A percentile compares a stretch with the other conserved stretches of the same genome.
Conservation (phyloP, 495 filamentous ascomycete genomes). For the Aspergillus taichungensis region DNA sequence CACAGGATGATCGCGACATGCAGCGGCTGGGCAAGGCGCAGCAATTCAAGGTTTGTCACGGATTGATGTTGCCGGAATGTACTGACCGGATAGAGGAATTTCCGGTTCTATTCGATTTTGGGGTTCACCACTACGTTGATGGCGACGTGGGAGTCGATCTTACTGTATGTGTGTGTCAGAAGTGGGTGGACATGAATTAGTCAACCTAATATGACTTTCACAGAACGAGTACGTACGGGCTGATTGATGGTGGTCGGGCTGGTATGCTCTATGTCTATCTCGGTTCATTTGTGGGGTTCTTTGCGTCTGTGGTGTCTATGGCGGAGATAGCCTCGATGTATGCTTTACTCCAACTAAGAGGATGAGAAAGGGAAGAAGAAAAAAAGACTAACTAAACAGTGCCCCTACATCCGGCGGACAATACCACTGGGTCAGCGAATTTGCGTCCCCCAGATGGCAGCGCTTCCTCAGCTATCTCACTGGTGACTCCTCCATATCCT, state of each 20-base stretch:
- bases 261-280: constrained; percentile 1
- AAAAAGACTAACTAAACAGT: constrained; percentile 1
- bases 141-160: constrained; percentile 40
- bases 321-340: constrained; percentile 26
- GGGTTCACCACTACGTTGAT: constrained; percentile 40
- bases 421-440: constrained; percentile 21
- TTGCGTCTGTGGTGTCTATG: constrained; percentile 15
- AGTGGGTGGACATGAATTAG: too few relatives aligned
- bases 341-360: background rate
- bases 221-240: background rate
- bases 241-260: constrained; percentile 11
- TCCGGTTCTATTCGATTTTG: constrained; percentile 37
- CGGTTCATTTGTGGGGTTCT: too few relatives aligned
- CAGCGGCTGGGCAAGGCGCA: constrained; percentile 31
- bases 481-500: constrained; percentile 9
- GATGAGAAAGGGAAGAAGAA: background rate
- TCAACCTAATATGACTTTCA: too few relatives aligned
- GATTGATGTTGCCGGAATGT: constrained; percentile 2
- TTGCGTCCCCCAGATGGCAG: constrained; percentile 25
- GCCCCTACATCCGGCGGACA: constrained; percentile 35
- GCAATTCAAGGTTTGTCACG: constrained; percentile 27
- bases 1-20: constrained; percentile 32
- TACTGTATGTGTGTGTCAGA: constrained; percentile 17
- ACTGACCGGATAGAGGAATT: constrained; percentile 26
- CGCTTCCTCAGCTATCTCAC: constrained; percentile 33